phyloP scores from a whole-genome alignment of 257 asterid species.

The Solanum piurae region DNA sequence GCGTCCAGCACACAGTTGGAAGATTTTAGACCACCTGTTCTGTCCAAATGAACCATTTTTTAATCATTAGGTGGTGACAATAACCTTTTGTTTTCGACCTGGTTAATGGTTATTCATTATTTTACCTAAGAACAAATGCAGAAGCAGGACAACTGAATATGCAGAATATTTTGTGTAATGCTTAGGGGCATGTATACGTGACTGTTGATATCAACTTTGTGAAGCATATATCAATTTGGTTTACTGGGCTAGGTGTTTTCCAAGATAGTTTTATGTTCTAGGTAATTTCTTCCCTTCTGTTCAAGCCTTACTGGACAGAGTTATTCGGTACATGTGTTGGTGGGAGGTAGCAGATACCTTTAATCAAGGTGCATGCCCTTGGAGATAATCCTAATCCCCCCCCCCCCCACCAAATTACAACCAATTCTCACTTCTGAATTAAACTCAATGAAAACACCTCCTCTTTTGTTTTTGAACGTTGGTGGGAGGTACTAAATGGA shows the following conservation, averaged over 20 bases:
- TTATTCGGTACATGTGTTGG: not conserved
- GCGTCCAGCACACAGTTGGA: conserved; percentile 34
- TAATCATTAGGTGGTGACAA: not conserved
- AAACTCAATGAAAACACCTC: not conserved
- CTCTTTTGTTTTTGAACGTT: not conserved
- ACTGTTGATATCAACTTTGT: not conserved
- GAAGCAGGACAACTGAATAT: not conserved
- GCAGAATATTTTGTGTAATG: not conserved
- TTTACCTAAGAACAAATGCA: not conserved
- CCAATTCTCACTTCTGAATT: not conserved
- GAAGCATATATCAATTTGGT: not conserved
- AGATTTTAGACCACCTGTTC: conserved; percentile 37
- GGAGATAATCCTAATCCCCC: not conserved
- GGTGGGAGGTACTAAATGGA: not conserved
- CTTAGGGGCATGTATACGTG: not conserved
- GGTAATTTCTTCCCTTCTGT: not conserved
- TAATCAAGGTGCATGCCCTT: not conserved
- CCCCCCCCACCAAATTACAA: not conserved
- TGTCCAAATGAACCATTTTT: not conserved
- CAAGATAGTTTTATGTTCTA: not conserved
- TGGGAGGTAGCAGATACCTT: not conserved
- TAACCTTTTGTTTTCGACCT: not conserved
- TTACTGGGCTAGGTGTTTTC: not conserved
- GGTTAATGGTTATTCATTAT: not conserved
- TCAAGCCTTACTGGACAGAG: not conserved